Conservation (phyloP, 805 yeast genomes). For the Saccharomycopsis guyanensis region DNA sequence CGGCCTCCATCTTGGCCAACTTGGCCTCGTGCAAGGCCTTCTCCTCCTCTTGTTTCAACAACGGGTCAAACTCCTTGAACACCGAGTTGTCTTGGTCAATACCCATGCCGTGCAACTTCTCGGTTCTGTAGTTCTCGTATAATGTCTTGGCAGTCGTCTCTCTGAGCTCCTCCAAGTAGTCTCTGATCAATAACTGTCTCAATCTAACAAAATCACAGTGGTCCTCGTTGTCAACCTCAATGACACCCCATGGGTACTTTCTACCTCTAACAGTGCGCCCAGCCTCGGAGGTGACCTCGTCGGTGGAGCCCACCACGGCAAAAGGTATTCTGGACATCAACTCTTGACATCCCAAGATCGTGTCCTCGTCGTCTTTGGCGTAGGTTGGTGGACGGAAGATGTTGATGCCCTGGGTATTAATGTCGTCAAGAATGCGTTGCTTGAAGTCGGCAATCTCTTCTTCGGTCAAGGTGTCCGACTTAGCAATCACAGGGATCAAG, state of each 20-base stretch:
- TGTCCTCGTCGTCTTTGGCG: constrained; percentile 82
- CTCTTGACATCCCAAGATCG: constrained; percentile 54
- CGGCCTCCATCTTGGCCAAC: constrained; percentile 87
- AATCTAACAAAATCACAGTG: constrained; percentile 88
- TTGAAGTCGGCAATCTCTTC: constrained; percentile 77
- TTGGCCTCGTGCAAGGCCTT: constrained; percentile 89
- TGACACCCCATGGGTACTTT: constrained; percentile 93
- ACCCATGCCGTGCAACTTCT: constrained; percentile 73
- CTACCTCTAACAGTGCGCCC: constrained; percentile 81
- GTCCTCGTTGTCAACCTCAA: constrained; percentile 89
- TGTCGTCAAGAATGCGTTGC: constrained; percentile 67
- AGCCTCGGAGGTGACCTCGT: constrained; percentile 56
- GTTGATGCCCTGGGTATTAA: constrained; percentile 64
- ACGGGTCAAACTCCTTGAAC: constrained; percentile 93
- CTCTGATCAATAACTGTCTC: constrained; percentile 82
- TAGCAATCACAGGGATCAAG: constrained; percentile 89
- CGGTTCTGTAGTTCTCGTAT: constrained; percentile 86
- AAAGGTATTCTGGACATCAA: constrained; percentile 74
- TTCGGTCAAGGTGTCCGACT: constrained; percentile 86
- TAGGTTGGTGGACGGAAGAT: constrained; percentile 71
- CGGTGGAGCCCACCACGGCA: constrained; percentile 89
- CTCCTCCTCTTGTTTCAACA: constrained; percentile 88
- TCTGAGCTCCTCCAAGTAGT: constrained; percentile 87
- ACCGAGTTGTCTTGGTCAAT: constrained; percentile 87
- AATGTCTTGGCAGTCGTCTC: constrained; percentile 70